Evolutionary conservation across 108 stramenopile genomes (phyloP), one percentile per base, ranked within the genome.

Genomic region (Pinguiococcus pyrenoidosus): DNA sequence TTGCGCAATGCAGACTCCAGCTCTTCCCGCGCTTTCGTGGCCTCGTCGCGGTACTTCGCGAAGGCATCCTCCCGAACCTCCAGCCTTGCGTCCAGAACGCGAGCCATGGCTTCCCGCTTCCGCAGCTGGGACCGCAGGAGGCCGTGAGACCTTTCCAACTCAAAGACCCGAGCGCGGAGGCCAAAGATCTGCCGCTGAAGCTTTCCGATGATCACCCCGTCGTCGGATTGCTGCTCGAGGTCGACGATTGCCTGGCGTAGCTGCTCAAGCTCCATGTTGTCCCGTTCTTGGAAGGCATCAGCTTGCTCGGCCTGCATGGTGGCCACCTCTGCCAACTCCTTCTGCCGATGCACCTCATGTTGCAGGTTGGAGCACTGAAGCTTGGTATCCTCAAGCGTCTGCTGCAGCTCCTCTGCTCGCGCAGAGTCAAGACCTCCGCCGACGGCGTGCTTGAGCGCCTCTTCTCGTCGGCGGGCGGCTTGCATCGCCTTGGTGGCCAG

Each of bases 41-140:
- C 51, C 51, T 61, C 32, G 44, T 61, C 59, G 40, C 51, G 50
- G 6, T 49, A 34, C 42, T 52, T 40, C 21, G 43, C 42, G 7
- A 61, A 1, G 4, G 48, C 59, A 24, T 30, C 29, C 21, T 53
- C 59, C 51, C 43, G 44, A 25, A 52, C 36, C 29, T 61, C 59
- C 10, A 61, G 33, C 44, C 38, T 36, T 4, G 14, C 37, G 36
- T 67, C 66, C 25, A 58, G 29, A 22, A 59, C 18, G 8, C 59
- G 35, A 13, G 36, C 9, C 29, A 37, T 27, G 22, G 53, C 26
- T 37, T 67, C 66, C 21, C 45, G 28, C 0, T 33, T 22, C 0
- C 66, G 34, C 23, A 56, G n/a, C n/a, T n/a, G n/a, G n/a, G n/a
- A n/a, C n/a, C n/a, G n/a, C n/a, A n/a, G n/a, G n/a, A n/a, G n/a